Conservation (phyloP, 78 protist species). For the Dictyostelium citrinum region DNA sequence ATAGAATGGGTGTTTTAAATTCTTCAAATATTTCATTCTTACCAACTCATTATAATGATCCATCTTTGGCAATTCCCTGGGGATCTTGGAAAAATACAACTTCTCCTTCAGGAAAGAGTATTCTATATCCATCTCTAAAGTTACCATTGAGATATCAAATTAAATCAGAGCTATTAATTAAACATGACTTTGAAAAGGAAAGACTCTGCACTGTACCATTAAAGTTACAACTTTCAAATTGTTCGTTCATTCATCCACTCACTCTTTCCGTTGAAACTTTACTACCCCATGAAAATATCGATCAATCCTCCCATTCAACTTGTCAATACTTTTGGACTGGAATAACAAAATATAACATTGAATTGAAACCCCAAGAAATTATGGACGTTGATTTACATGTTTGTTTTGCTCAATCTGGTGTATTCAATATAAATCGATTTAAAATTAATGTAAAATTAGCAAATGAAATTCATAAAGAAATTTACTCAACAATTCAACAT, state of each 20-base stretch:
- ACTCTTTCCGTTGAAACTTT: constrained; percentile 15
- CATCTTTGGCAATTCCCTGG: constrained; percentile 46
- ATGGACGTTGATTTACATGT: background rate
- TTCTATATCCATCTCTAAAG: constrained; percentile 31
- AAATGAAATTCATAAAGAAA: constrained; percentile 55
- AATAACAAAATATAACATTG: constrained; percentile 9
- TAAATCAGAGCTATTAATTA: background rate
- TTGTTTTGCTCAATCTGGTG: constrained; percentile 38
- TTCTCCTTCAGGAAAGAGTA: constrained; percentile 59
- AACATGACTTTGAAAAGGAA: background rate
- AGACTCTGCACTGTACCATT: constrained; percentile 54
- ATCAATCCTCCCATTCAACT: background rate
- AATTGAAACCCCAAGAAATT: constrained; percentile 40
- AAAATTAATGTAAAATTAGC: constrained; percentile 55
- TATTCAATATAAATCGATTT: constrained; percentile 53
- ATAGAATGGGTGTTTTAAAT: constrained; percentile 60
- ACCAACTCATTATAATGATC: constrained; percentile 50
- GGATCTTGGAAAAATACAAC: constrained; percentile 67
- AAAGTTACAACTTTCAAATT: constrained; percentile 34
- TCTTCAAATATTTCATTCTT: constrained; percentile 53
- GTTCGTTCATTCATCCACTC: constrained; percentile 19
- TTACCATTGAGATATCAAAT: constrained; percentile 50
- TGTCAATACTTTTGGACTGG: constrained; percentile 79
- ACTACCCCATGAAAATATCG: constrained; percentile 58
- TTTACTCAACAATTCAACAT: constrained; percentile 63